phyloP scores from a whole-genome alignment of 495 filamentous ascomycete genomes.

The Hypoxylon fuscum region DNA sequence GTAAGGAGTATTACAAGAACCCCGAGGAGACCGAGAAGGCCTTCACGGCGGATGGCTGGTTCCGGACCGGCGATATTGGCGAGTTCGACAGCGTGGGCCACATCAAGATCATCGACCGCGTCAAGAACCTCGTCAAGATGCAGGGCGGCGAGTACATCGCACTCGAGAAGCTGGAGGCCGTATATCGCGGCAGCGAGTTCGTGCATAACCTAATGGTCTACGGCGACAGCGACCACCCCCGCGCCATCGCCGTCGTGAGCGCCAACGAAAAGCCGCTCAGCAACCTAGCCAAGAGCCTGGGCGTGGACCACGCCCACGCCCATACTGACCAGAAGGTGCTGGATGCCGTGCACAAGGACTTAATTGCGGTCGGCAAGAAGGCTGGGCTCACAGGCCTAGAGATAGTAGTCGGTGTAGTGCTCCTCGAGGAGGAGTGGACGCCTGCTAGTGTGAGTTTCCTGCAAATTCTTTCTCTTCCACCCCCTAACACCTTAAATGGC shows the following conservation, averaged over 20 bases:
- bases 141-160: conserved; percentile 73
- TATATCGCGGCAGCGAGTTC: conserved; percentile 64
- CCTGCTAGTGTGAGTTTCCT: conserved; percentile 64
- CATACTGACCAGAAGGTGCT: conserved; percentile 57
- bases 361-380: conserved; percentile 59
- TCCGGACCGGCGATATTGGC: conserved; percentile 88
- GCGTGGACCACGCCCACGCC: conserved; percentile 57
- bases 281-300: conserved; percentile 59
- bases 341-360: conserved; percentile 62
- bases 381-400: conserved; percentile 64
- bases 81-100: conserved; percentile 78
- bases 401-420: conserved; percentile 66
- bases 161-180: conserved; percentile 71
- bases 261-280: conserved; percentile 64
- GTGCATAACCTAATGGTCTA: conserved; percentile 71
- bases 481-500: no score
- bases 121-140: conserved; percentile 84
- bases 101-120: conserved; percentile 85
- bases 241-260: conserved; percentile 67
- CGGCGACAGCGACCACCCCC: conserved; percentile 57
- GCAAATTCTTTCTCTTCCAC: conserved; percentile 1
- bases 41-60: conserved; percentile 88
- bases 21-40: conserved; percentile 82
- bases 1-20: conserved; percentile 82
- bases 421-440: conserved; percentile 73